Evolutionary conservation across 768 basidiomycete species (phyloP).

Genomic region (Lyophyllum shimeji): DNA sequence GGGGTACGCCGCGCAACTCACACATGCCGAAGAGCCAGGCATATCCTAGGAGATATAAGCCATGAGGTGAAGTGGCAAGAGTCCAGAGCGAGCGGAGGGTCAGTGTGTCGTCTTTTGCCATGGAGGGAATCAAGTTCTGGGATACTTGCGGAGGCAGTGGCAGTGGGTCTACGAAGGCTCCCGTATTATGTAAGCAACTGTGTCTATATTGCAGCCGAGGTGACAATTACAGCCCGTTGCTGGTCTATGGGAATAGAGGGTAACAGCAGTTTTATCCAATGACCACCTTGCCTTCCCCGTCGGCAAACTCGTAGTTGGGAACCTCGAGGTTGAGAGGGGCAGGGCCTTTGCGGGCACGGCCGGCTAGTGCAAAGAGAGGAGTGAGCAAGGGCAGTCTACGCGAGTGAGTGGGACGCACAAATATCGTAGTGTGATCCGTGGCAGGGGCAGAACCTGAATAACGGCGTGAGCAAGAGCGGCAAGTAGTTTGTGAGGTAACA

Average conservation of each 20-base stretch:
- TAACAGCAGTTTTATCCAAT: slow-evolving; percentile 60
- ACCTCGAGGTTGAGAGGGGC: slow-evolving; percentile 97
- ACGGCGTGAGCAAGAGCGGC: neutral
- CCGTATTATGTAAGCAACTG: slow-evolving; percentile 14
- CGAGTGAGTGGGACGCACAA: slow-evolving; percentile 47
- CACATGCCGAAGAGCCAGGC: slow-evolving; percentile 71
- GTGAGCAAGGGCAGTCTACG: slow-evolving; percentile 8
- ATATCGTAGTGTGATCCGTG: slow-evolving; percentile 99
- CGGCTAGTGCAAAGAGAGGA: slow-evolving; percentile 50
- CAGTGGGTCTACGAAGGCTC: slow-evolving; percentile 6
- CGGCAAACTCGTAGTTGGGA: slow-evolving; percentile 85
- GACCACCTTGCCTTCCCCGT: slow-evolving; percentile 81
- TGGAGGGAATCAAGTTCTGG: slow-evolving; percentile 12
- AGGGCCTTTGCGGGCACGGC: slow-evolving; percentile 93
- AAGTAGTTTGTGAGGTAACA: slow-evolving; percentile 22
- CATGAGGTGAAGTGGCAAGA: slow-evolving; percentile 33
- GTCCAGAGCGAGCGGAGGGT: slow-evolving; percentile 31
- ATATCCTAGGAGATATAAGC: slow-evolving; percentile 56
- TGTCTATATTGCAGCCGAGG: slow-evolving; percentile 6
- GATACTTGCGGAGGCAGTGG: neutral
- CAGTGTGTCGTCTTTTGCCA: slow-evolving; percentile 36
- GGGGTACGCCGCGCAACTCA: slow-evolving; percentile 32
- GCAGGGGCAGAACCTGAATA: slow-evolving; percentile 88
- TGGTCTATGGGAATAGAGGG: slow-evolving; percentile 27
- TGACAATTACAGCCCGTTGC: slow-evolving; percentile 15